Conservation (phyloP, 106 monocot genomes). For the Dioscorea alata region DNA sequence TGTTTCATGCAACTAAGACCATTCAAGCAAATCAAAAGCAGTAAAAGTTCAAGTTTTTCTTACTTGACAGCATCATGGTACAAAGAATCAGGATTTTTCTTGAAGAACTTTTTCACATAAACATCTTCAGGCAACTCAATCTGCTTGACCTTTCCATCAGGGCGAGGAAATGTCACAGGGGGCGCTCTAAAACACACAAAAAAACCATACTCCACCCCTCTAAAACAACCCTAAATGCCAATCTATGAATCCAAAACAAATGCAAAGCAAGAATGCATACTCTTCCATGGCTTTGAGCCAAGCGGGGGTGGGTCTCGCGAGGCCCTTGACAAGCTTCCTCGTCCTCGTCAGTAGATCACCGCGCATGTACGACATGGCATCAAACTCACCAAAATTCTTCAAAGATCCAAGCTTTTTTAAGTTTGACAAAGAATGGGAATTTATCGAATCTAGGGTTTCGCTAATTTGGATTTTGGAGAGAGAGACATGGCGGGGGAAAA, state of each 20-base stretch:
- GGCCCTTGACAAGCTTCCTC: constrained; percentile 85
- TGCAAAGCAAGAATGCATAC: constrained; percentile 14
- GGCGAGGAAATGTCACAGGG: constrained; percentile 48
- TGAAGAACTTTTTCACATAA: constrained; percentile 58
- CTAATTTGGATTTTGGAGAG: too few relatives aligned
- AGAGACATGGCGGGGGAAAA: too few relatives aligned
- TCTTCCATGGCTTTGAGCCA: constrained; percentile 96
- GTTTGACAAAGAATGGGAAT: too few relatives aligned
- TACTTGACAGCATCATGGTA: constrained; percentile 51
- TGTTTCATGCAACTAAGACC: too few relatives aligned
- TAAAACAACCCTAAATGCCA: not conserved
- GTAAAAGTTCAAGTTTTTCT: too few relatives aligned
- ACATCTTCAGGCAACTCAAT: constrained; percentile 62
- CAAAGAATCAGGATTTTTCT: constrained; percentile 52
- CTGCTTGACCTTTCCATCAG: constrained; percentile 44
- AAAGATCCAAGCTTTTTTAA: too few relatives aligned
- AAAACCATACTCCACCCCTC: not conserved
- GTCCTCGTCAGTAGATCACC: constrained; percentile 76
- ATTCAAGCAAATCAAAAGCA: too few relatives aligned
- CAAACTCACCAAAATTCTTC: not conserved
- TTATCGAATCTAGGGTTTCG: too few relatives aligned
- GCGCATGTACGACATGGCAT: constrained; percentile 71
- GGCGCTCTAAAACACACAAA: constrained; percentile 32
- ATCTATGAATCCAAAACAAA: not conserved
- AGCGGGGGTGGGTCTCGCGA: constrained; percentile 47